A percentile compares a stretch with the other conserved stretches of the same genome.
Evolutionary conservation across 2,329 filamentous ascomycete species (phyloP).

Genomic region (Daldinia sp.): DNA sequence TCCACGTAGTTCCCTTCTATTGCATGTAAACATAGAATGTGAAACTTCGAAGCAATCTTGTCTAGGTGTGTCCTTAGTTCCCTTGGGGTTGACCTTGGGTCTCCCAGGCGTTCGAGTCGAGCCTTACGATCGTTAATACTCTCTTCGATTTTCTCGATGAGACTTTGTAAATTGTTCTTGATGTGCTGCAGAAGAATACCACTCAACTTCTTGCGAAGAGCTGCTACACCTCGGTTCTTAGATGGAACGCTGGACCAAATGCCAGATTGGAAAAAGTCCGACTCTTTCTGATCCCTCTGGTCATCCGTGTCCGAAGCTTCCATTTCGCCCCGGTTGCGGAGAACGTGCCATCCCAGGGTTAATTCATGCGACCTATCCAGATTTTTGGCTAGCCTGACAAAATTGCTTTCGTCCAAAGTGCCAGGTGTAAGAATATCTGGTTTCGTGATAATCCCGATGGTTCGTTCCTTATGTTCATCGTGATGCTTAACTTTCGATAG

Average conservation of each 20-base stretch:
- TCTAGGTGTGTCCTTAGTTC: constrained; percentile 48
- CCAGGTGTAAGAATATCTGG: constrained; percentile 55
- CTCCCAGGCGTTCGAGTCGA: constrained; percentile 38
- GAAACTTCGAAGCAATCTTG: constrained; percentile 49
- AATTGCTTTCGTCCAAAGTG: constrained; percentile 51
- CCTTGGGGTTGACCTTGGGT: constrained; percentile 39
- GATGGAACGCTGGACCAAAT: constrained; percentile 44
- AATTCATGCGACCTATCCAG: constrained; percentile 45
- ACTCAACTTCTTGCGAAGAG: constrained; percentile 50
- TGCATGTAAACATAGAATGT: constrained; percentile 49
- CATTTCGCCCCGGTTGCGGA: constrained; percentile 57
- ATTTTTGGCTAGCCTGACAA: constrained; percentile 48
- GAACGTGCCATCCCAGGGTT: constrained; percentile 61
- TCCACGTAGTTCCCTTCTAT: constrained; percentile 53
- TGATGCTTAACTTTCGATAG: constrained; percentile 53
- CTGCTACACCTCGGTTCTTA: constrained; percentile 47
- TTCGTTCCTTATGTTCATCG: constrained; percentile 56
- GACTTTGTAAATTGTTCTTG: constrained; percentile 41
- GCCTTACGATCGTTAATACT: constrained; percentile 29
- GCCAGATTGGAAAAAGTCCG: constrained; percentile 45
- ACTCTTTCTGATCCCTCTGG: constrained; percentile 47
- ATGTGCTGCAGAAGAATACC: constrained; percentile 47
- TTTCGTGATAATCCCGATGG: constrained; percentile 66
- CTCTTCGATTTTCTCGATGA: constrained; percentile 42
- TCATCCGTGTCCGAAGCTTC: constrained; percentile 36